A percentile compares a stretch with the other conserved stretches of the same genome.
Evolutionary conservation across 2,329 filamentous ascomycete genomes (phyloP).

Genomic region (Paecilomyces niveus): DNA sequence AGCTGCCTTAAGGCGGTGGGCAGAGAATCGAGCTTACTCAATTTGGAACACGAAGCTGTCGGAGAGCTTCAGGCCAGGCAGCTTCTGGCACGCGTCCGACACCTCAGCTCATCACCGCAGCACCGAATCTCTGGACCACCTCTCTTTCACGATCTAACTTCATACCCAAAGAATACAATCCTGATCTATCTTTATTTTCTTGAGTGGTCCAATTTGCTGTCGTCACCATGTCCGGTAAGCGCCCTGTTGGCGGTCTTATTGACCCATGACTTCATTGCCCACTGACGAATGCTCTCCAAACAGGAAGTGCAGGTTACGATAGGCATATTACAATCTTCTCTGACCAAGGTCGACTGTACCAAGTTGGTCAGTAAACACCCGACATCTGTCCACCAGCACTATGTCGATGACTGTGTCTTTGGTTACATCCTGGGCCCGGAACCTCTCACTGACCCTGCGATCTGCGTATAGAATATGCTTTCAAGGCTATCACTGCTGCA

Average conservation of each 20-base stretch:
- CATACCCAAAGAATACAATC: background rate
- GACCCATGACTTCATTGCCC: slow-evolving; percentile 22
- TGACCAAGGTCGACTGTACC: slow-evolving; percentile 94
- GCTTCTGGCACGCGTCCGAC: slow-evolving; percentile 27
- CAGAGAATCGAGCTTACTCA: slow-evolving; percentile 17
- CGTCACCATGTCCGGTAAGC: slow-evolving; percentile 40
- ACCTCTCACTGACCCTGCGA: slow-evolving; percentile 21
- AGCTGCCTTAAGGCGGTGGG: slow-evolving; percentile 24
- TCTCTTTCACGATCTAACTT: background rate
- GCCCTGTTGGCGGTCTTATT: slow-evolving; percentile 3
- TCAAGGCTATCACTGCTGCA: slow-evolving; percentile 98
- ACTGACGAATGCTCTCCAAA: slow-evolving; percentile 16
- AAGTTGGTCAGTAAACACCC: slow-evolving; percentile 74
- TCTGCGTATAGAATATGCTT: slow-evolving; percentile 79
- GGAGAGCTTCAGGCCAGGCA: slow-evolving; percentile 27
- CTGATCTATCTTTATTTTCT: slow-evolving; percentile 5
- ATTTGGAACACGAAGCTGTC: slow-evolving; percentile 17
- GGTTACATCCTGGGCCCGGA: background rate
- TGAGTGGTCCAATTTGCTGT: slow-evolving; percentile 7
- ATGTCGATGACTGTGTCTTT: background rate
- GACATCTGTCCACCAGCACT: background rate
- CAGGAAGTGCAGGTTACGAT: slow-evolving; percentile 86
- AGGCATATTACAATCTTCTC: slow-evolving; percentile 99
- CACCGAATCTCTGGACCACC: slow-evolving; percentile 12
- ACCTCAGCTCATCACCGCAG: slow-evolving; percentile 14